Base-by-base conservation (phyloP, 2,329 filamentous ascomycete genomes). In the Dryadomyces quercivorus region DNA sequence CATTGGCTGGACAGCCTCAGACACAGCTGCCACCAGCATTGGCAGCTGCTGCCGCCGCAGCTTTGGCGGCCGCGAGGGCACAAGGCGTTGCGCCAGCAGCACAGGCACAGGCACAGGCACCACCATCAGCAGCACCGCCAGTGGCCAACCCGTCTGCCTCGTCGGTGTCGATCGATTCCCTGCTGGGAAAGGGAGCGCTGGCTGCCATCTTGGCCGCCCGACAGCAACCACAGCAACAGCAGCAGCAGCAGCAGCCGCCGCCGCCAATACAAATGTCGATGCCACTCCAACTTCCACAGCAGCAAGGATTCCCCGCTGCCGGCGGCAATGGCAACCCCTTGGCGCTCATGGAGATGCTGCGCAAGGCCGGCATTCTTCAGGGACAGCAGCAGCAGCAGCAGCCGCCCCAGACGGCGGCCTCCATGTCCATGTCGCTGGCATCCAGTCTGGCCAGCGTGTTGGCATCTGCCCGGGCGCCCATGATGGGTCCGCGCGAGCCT, bases 291-390 rank as follows among this genome's bases (percentile, higher is more conserved):
- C 50, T 13, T 3, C 54, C 38, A 20, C 50, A 45, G 9, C 53
- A 18, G 10, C 21, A 40, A 15, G 47, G 47, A 2, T 44, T 51
- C 21, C n/a, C 40, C 1, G 50, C 22, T 21, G 34, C 43, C 12
- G 13, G 8, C 50, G 18, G 22, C 31, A 21, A 34, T 44, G 48
- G 44, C 34, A 59, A 63, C 50, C 78, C 84, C 18, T 72, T 78
- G 65, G 76, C 81, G 22, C 68, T 91, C 22, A 70, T 91, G 59
- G 82, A 83, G 18, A 81, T 82, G 64, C 72, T 91, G 55, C 77
- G 84, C 56, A 78, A 81, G 57, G 82, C 84, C 8, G 86, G 86
- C 20, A 73, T 90, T 56, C 70, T 91, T 2, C 40, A 45, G 18
- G 50, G 16, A 5, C 58, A 56, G 52, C 50, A 51, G 12, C 31